phyloP scores from a whole-genome alignment of 1,284 basidiomycete genomes.

The Tremellales sp. region DNA sequence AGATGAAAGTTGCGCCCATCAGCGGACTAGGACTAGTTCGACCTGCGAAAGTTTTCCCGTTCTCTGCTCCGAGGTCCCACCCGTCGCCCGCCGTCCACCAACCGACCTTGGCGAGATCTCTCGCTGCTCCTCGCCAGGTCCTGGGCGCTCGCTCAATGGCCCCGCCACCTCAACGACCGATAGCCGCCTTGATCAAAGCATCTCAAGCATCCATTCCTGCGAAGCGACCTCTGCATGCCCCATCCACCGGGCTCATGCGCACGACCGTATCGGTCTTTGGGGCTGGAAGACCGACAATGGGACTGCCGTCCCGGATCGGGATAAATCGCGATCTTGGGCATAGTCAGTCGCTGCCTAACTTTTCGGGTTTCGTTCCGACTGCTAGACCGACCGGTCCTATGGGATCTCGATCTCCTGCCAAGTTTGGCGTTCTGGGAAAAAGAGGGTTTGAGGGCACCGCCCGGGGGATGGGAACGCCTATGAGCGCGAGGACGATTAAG shows the following conservation, averaged over 20 bases:
- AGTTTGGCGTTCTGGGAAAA: constrained; percentile 7
- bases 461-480: constrained; percentile 5
- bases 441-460: not conserved
- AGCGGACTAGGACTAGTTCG: no score
- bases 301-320: constrained; percentile 21
- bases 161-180: no score
- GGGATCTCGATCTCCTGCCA: constrained; percentile 14
- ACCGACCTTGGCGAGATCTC: no score
- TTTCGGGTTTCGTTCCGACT: constrained; percentile 6
- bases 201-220: constrained; percentile 22
- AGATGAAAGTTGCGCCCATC: no score
- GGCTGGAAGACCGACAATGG: constrained; percentile 13
- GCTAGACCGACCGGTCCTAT: constrained; percentile 2
- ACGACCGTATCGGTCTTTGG: not conserved
- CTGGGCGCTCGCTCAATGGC: not conserved
- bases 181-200: no score
- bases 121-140: no score
- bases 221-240: constrained; percentile 22
- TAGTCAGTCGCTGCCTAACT: constrained; percentile 8
- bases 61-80: no score
- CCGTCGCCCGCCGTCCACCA: no score
- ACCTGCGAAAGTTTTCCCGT: no score
- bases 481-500: constrained; percentile 6
- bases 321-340: constrained; percentile 9
- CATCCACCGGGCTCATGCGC: not conserved